Evolutionary conservation across 495 filamentous ascomycete species (phyloP), one percentile per base, ranked within the genome.

Genomic region (Usnea hakonensis): DNA sequence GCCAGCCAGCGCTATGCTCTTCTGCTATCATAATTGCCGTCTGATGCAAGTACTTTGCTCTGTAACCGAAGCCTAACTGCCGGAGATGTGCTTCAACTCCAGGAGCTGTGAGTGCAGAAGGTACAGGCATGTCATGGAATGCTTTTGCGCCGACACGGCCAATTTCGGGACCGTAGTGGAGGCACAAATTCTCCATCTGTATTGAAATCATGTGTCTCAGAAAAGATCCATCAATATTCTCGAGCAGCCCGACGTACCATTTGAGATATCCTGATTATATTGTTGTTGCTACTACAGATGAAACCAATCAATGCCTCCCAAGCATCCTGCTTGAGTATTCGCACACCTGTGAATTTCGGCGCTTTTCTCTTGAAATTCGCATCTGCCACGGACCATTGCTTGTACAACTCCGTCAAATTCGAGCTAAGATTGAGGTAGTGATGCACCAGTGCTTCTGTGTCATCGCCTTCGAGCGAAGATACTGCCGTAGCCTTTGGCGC

Each of bases 271-370:
- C 94, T 86, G 6, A 83, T 79, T 61, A 99, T 99, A 70, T 99
- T 96, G 74, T 99, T 99, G 74, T 99, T 99, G 75, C 90, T 95
- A 72, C 91, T 96, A 79, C 94, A 97, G 60, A 99, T 97, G 72
- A 99, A 99, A 36, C 86, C 86, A 17, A 99, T 78, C 5, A 99
- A 77, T 7, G 95, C 86, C 74, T 99, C 94, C 95, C 94, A 99
- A 11, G 94, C 83, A 77, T 96, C 92, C 72, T 99, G 94, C 65
- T 86, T 87, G 8, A 99, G 79, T 63, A 97, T 96, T n/a, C 94
- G 88, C 38, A 99, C 89, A 19, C 94, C 94, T 0, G 87, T 85
- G 70, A 97, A 97, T 44, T 88, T 86, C 0, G 88, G 85, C 2
- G 94, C 92, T 58, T 89, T 92, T 64, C 86, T 87, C 65, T 85